Percentiles rank a stretch among this genome's conserved stretches.
Evolutionary conservation across 805 yeast species (phyloP).

Genomic region (Dipodascus geniculatus): DNA sequence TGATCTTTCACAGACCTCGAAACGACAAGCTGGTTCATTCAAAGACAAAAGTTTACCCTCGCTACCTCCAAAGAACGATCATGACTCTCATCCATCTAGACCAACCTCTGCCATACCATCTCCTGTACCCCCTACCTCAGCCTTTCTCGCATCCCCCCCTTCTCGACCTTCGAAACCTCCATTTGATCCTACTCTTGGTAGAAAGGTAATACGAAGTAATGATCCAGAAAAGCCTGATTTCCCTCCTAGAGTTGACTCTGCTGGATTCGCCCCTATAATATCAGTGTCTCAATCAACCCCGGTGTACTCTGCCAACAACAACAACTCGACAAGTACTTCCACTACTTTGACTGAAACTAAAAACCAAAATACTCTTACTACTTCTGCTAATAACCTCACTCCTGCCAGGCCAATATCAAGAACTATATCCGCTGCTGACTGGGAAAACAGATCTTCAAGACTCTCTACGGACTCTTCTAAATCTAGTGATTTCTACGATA

Average conservation of each 20-base stretch:
- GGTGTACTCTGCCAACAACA: not conserved
- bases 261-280: not conserved
- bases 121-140: not conserved
- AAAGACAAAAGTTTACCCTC: constrained; percentile 11
- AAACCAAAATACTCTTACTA: not conserved
- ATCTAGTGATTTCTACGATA: not conserved
- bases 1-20: not conserved
- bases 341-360: not conserved
- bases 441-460: not conserved
- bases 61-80: constrained; percentile 7
- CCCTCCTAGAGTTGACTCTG: not conserved
- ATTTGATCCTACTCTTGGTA: not conserved
- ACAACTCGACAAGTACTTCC: not conserved
- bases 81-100: not conserved
- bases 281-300: constrained; percentile 1
- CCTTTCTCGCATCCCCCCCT: not conserved
- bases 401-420: not conserved
- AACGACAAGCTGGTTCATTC: not conserved
- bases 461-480: not conserved
- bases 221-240: not conserved
- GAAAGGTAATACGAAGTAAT: not conserved
- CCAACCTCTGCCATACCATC: not conserved
- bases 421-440: not conserved
- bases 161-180: constrained; percentile 1
- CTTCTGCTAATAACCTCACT: not conserved